Evolutionary conservation across 768 basidiomycete genomes (phyloP).

Genomic region (Myochromella boudieri): DNA sequence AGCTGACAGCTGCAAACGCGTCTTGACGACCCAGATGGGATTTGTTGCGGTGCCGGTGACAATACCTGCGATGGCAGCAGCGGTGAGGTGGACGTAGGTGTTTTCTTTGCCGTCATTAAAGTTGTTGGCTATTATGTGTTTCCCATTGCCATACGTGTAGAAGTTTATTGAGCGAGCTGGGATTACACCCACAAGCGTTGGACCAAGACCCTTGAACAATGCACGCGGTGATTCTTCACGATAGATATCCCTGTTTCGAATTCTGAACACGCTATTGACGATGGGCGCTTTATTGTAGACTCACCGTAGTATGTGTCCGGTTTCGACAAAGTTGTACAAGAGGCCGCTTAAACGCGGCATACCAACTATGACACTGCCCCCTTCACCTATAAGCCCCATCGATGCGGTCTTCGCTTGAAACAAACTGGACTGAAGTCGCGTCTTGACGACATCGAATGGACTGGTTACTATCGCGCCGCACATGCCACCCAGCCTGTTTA

Average conservation of each 20-base stretch:
- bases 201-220: constrained; percentile 92
- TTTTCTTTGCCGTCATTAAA: constrained; percentile 85
- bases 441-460: constrained; percentile 98
- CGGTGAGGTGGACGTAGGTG: constrained; percentile 78
- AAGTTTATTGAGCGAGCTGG: constrained; percentile 98
- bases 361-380: constrained; percentile 35
- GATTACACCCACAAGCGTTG: constrained; percentile 91
- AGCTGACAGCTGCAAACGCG: constrained; percentile 80
- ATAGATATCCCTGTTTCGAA: constrained; percentile 70
- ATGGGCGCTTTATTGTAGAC: no score
- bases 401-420: constrained; percentile 50
- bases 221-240: constrained; percentile 85
- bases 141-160: constrained; percentile 96
- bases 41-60: constrained; percentile 90
- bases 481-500: constrained; percentile 87
- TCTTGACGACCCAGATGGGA: constrained; percentile 99
- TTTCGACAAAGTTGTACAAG: constrained; percentile 94
- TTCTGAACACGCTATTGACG: background rate
- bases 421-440: constrained; percentile 89
- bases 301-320: constrained; percentile 84
- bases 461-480: constrained; percentile 95
- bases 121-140: constrained; percentile 79
- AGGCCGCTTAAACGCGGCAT: constrained; percentile 51
- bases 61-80: constrained; percentile 86
- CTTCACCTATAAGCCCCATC: constrained; percentile 37